phyloP scores from a whole-genome alignment of 257 asterid genomes.

The Fraxinus pennsylvanica region DNA sequence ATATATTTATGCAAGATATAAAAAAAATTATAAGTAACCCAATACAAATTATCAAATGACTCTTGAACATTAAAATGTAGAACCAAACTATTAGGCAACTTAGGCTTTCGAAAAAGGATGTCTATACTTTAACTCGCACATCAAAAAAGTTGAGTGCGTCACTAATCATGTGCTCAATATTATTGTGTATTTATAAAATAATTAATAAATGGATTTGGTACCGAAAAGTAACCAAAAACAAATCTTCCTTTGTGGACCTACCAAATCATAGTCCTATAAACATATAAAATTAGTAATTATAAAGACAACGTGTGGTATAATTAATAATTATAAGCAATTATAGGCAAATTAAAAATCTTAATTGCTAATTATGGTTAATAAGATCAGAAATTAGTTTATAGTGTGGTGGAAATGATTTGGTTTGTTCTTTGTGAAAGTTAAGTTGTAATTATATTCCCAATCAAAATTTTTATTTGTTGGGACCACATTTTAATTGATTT shows the following conservation, averaged over 20 bases:
- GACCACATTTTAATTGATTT: too few relatives aligned
- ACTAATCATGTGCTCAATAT: neutral
- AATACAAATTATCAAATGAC: too few relatives aligned
- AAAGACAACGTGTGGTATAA: neutral
- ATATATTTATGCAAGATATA: too few relatives aligned
- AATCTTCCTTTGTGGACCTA: constrained; percentile 34
- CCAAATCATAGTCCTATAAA: constrained; percentile 22
- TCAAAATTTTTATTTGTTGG: too few relatives aligned
- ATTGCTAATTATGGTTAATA: neutral
- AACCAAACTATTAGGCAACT: too few relatives aligned
- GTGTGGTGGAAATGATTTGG: neutral
- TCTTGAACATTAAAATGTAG: too few relatives aligned
- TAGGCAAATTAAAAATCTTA: neutral
- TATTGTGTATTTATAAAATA: too few relatives aligned
- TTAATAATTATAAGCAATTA: neutral
- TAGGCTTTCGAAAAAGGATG: too few relatives aligned
- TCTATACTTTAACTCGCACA: neutral
- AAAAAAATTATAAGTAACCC: too few relatives aligned
- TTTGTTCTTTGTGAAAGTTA: neutral
- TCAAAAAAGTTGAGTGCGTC: neutral
- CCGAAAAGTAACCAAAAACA: constrained; percentile 22
- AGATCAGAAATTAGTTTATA: neutral
- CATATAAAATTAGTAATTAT: neutral
- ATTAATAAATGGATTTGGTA: neutral
- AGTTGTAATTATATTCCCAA: neutral